Evolutionary conservation across 768 basidiomycete species (phyloP).

Genomic region (Obba rivulosa): DNA sequence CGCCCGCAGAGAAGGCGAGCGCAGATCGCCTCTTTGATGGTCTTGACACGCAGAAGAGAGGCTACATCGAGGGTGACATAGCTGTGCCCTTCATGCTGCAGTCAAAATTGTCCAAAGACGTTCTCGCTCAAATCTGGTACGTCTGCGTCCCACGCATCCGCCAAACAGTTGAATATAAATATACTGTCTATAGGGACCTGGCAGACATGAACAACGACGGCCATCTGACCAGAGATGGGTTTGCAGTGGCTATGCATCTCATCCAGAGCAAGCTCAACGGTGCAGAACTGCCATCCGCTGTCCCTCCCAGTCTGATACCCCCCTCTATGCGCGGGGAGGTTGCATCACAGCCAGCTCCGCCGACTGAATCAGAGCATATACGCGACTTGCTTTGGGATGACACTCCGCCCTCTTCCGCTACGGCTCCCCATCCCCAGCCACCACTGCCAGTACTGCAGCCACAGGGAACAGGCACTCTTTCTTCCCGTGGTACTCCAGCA

Average conservation of each 20-base stretch:
- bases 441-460: constrained; percentile 27
- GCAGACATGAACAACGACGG: constrained; percentile 88
- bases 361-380: constrained; percentile 28
- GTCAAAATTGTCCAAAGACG: constrained; percentile 75
- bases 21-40: constrained; percentile 76
- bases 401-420: constrained; percentile 25
- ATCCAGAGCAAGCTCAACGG: constrained; percentile 85
- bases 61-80: constrained; percentile 87
- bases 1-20: constrained; percentile 67
- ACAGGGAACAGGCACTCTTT: constrained; percentile 33
- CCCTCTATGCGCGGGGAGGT: constrained; percentile 61
- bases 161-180: neutral
- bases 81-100: constrained; percentile 96
- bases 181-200: constrained; percentile 65
- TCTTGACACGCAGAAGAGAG: constrained; percentile 70
- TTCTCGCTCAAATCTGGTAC: constrained; percentile 89
- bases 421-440: constrained; percentile 40
- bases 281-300: constrained; percentile 61
- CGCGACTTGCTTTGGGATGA: constrained; percentile 45
- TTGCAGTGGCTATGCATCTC: constrained; percentile 92
- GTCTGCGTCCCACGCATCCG: constrained; percentile 24
- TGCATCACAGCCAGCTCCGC: constrained; percentile 33
- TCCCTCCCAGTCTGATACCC: constrained; percentile 76
- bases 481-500: constrained; percentile 13
- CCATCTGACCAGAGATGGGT: constrained; percentile 80